phyloP scores from a whole-genome alignment of 441 rosid species.

The Jatropha podagrica region DNA sequence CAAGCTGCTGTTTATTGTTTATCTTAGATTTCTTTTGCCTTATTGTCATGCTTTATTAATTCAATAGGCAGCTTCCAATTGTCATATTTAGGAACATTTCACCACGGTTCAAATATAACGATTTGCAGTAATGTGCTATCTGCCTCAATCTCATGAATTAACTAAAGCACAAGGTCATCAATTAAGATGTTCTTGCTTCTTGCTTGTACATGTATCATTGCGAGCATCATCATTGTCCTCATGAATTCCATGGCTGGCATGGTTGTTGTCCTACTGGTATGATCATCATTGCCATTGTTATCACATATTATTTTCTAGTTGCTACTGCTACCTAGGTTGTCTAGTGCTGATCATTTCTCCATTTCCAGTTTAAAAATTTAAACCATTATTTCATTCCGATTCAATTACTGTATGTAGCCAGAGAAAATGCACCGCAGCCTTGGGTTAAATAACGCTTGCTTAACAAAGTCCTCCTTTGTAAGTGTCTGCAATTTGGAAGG shows the following conservation, averaged over 20 bases:
- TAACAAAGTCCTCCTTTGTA: not conserved
- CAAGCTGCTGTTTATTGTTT: not conserved
- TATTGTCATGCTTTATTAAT: not conserved
- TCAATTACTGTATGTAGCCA: not conserved
- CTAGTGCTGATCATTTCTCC: not conserved
- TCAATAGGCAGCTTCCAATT: not conserved
- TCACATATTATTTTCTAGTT: too few species aligned
- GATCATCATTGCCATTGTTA: too few species aligned
- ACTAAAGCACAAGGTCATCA: not conserved
- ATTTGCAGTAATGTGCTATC: not conserved
- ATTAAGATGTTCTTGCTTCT: not conserved
- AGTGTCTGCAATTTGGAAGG: not conserved
- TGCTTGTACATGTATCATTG: not conserved
- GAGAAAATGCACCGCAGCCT: not conserved
- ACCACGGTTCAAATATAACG: not conserved
- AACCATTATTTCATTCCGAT: not conserved
- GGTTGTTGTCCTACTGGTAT: too few species aligned
- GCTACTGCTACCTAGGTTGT: too few species aligned
- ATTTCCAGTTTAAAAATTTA: not conserved
- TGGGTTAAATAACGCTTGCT: not conserved
- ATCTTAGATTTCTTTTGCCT: not conserved
- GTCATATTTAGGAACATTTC: not conserved
- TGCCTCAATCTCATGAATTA: slow-evolving; percentile 1
- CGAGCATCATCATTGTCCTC: not conserved
- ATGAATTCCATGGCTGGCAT: not conserved